A percentile compares a stretch with the other conserved stretches of the same genome.
These are phyloP conservation scores for Lasiodiplodia theobromae DNA, from an alignment of 2,329 filamentous ascomycete species.

Conservation along the genomic window DNA sequence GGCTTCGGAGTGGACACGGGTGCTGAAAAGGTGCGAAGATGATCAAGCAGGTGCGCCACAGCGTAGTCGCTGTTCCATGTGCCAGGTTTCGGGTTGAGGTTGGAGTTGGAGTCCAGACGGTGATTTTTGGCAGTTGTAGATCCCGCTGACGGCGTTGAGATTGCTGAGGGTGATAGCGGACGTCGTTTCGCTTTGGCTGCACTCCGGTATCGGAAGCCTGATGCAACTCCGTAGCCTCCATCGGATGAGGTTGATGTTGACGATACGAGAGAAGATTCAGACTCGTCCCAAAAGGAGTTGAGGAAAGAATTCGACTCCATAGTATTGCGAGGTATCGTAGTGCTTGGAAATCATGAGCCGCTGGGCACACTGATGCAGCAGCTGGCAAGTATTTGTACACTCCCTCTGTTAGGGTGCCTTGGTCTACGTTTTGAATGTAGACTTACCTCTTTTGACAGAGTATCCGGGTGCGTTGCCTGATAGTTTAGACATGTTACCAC, in stretches of 20 bases:
- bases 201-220: neutral
- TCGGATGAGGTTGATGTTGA: neutral
- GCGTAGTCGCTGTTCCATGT: slow-evolving; percentile 53
- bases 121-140: neutral
- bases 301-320: neutral
- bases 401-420: neutral
- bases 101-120: neutral
- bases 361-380: neutral
- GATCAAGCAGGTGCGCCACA: slow-evolving; percentile 48
- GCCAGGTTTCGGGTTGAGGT: slow-evolving; percentile 29
- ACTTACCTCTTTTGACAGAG: neutral
- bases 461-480: neutral
- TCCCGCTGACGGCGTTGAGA: neutral
- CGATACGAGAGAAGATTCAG: neutral
- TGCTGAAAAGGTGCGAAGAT: slow-evolving; percentile 35
- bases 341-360: neutral
- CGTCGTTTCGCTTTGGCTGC: neutral
- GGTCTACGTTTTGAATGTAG: neutral
- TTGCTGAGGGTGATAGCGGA: neutral
- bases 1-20: slow-evolving; percentile 29
- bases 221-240: neutral
- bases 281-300: neutral
- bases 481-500: slow-evolving; percentile 10
- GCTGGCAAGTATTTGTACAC: neutral
- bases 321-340: neutral